Base-by-base conservation (phyloP, 768 basidiomycete species). In the Mycena venus region DNA sequence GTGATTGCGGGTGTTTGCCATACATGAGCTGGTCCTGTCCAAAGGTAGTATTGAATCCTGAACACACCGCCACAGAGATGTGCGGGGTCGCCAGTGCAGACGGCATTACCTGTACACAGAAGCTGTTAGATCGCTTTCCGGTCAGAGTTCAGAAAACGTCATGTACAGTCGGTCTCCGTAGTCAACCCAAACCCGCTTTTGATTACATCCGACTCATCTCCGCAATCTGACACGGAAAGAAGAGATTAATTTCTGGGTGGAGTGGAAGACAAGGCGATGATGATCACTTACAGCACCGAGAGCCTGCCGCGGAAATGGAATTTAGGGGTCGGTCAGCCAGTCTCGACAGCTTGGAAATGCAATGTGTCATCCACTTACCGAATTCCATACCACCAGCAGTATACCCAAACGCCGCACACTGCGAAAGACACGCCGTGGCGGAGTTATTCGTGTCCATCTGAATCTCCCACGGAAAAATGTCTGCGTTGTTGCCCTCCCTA, bases 331-430 rank as follows among this genome's bases (percentile, higher is more conserved):
- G 4, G n/a, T 56, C 19, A 68, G 34, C 32, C 49, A 7, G 21
- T 27, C 38, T 14, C 70, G 56, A 44, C 21, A 29, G 8, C 25
- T n/a, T n/a, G 72, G 19, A 62, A 29, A 61, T 55, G 21, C 0
- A n/a, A 38, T 67, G 82, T 55, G 75, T 85, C 84, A 83, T 40
- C 11, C n/a, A n/a, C n/a, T 12, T 53, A 72, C 71, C 71, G 34
- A 72, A 72, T 67, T 90, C 95, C 72, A 92, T 85, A 29, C 93
- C 94, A 32, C 91, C 91, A 47, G 89, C 94, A 1, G 92, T 87
- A 78, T 90, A 96, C 10, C 95, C 95, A 75, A 90, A 95, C 1
- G 87, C 85, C 17, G 90, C 87, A 76, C 95, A 96, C 79, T 91
- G 92, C 55, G 81, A 87, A 76, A 95, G 85, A 78, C 95, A 96